These are phyloP conservation scores for Hyphodiscus hymeniophilus DNA, from an alignment of 495 filamentous ascomycete species.

Conservation along the genomic window DNA sequence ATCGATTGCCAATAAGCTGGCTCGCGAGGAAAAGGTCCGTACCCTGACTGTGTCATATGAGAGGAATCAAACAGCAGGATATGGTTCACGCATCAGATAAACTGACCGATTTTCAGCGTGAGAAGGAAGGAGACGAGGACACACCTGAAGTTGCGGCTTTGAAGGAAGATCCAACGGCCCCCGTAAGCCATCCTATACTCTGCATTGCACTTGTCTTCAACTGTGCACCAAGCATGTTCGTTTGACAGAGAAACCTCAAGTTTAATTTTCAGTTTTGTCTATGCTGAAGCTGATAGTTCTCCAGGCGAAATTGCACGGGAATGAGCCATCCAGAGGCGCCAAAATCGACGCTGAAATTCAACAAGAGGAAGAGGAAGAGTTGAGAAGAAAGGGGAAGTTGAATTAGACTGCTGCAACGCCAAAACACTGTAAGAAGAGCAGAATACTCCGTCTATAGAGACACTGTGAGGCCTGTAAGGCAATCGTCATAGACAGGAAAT, in stretches of 20 bases:
- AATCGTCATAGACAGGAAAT: too few relatives aligned
- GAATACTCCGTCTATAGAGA: too few relatives aligned
- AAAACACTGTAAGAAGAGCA: too few relatives aligned
- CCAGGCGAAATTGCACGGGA: slow-evolving; percentile 63
- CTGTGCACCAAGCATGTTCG: neutral
- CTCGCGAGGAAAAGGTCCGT: slow-evolving; percentile 19
- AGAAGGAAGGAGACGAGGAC: slow-evolving; percentile 17
- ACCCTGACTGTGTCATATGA: too few relatives aligned
- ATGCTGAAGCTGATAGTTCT: slow-evolving; percentile 4
- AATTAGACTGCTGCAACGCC: too few relatives aligned
- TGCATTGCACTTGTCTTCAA: too few relatives aligned
- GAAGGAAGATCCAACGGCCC: slow-evolving; percentile 20
- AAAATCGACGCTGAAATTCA: slow-evolving; percentile 63
- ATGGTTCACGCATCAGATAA: neutral
- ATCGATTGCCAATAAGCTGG: slow-evolving; percentile 48
- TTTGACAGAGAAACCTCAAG: neutral
- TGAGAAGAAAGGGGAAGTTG: slow-evolving; percentile 47
- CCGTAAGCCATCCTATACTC: slow-evolving; percentile 10
- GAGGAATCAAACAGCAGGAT: neutral
- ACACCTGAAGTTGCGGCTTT: slow-evolving; percentile 10
- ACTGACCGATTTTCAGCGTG: slow-evolving; percentile 5
- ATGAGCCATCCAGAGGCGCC: slow-evolving; percentile 62
- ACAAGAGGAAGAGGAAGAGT: slow-evolving; percentile 57
- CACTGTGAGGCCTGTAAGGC: too few relatives aligned
- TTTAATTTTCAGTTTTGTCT: neutral